Conservation (phyloP, 2,329 filamentous ascomycete genomes). For the Diaporthe caulivora region DNA sequence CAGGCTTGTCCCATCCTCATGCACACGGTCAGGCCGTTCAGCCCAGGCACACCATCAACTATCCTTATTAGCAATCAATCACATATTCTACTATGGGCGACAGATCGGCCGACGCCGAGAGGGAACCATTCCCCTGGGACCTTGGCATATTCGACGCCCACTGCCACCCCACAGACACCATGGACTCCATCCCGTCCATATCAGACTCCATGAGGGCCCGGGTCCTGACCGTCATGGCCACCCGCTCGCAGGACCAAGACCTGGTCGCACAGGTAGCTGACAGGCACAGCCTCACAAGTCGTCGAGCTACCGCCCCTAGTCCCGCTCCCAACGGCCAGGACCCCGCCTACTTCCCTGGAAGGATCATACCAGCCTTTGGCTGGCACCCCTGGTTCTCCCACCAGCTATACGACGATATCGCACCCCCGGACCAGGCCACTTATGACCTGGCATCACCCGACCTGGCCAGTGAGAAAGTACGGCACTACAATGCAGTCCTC, state of each 20-base stretch:
- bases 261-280: slow-evolving; percentile 75
- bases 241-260: slow-evolving; percentile 79
- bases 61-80: background rate
- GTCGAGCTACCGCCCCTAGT: slow-evolving; percentile 31
- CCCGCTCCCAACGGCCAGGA: slow-evolving; percentile 35
- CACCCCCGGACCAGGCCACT: slow-evolving; percentile 47
- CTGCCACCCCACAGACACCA: slow-evolving; percentile 86
- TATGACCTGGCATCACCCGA: slow-evolving; percentile 49
- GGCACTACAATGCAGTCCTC: slow-evolving; percentile 78
- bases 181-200: slow-evolving; percentile 70
- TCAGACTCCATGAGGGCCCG: slow-evolving; percentile 72
- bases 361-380: slow-evolving; percentile 78
- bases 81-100: slow-evolving; percentile 25
- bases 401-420: slow-evolving; percentile 75
- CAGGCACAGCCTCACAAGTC: slow-evolving; percentile 60
- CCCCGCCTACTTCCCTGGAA: slow-evolving; percentile 42
- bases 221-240: slow-evolving; percentile 81
- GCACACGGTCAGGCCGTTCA: background rate
- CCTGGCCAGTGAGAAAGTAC: slow-evolving; percentile 54
- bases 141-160: slow-evolving; percentile 82
- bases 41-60: background rate
- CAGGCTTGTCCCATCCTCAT: background rate
- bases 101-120: slow-evolving; percentile 26
- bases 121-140: slow-evolving; percentile 73
- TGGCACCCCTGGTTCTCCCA: slow-evolving; percentile 92